Percentiles rank a stretch among this genome's conserved stretches.
Evolutionary conservation across 2,329 filamentous ascomycete species (phyloP).

Genomic region (Blastomyces percursus): DNA sequence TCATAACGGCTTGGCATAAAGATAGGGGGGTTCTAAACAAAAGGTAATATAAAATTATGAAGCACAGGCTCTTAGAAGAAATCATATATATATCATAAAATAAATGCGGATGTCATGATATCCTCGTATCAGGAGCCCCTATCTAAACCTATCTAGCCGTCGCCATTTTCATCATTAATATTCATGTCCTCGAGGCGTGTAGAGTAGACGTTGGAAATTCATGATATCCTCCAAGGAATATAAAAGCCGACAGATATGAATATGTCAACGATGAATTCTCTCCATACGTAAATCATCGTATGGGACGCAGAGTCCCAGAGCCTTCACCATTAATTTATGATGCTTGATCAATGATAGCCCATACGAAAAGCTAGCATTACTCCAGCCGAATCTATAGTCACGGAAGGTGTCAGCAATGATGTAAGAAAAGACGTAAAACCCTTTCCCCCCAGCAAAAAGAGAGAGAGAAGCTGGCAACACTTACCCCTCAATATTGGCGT

Average conservation of each 20-base stretch:
- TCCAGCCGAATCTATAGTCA: slow-evolving; percentile 65
- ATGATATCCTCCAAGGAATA: background rate
- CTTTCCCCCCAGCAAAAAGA: too few relatives aligned
- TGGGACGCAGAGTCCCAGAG: slow-evolving; percentile 5
- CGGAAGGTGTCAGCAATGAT: slow-evolving; percentile 56
- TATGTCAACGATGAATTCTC: background rate
- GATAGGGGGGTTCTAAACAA: background rate
- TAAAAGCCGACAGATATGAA: background rate
- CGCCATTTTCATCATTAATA: background rate
- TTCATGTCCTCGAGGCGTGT: background rate
- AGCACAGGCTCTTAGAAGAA: background rate
- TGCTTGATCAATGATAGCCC: slow-evolving; percentile 62
- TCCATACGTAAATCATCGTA: slow-evolving; percentile 6
- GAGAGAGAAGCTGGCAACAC: background rate
- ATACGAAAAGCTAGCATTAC: slow-evolving; percentile 81
- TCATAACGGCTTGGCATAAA: background rate
- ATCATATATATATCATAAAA: background rate
- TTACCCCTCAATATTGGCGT: slow-evolving; percentile 5
- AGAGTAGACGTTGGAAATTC: background rate
- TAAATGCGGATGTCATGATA: background rate
- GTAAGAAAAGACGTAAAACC: background rate
- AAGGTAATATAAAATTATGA: background rate
- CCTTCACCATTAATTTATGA: slow-evolving; percentile 2
- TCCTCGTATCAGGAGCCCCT: background rate
- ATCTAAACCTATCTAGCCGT: background rate